Evolutionary conservation across 208 protist genomes (phyloP).

Genomic region (Trypanosoma cruzi): DNA sequence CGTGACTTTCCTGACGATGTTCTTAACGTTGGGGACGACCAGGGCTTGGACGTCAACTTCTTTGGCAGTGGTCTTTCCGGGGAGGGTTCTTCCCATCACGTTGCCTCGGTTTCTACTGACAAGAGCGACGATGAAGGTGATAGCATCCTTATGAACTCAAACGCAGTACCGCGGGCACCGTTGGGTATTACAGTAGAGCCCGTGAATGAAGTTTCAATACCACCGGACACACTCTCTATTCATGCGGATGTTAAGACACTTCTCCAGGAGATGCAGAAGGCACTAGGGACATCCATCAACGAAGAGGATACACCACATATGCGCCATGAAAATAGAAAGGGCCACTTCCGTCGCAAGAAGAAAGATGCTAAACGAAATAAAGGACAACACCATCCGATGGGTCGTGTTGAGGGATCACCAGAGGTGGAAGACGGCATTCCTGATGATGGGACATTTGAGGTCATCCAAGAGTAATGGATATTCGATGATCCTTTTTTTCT

Average conservation of each 20-base stretch:
- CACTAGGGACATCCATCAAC: not conserved
- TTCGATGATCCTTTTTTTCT: not conserved
- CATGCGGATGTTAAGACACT: slow-evolving; percentile 17
- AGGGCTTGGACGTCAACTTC: slow-evolving; percentile 13
- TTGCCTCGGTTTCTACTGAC: not conserved
- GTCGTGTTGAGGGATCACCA: not conserved
- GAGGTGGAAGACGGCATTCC: not conserved
- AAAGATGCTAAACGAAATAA: not conserved
- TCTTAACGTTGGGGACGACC: slow-evolving; percentile 6
- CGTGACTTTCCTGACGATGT: not conserved
- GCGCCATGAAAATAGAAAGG: not conserved
- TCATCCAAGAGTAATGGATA: slow-evolving; percentile 33
- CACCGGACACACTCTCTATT: not conserved
- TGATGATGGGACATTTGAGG: slow-evolving; percentile 44
- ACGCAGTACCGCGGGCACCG: not conserved
- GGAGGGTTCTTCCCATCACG: not conserved
- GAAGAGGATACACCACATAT: not conserved
- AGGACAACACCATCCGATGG: slow-evolving; percentile 2
- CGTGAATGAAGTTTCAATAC: not conserved
- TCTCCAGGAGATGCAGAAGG: slow-evolving; percentile 19
- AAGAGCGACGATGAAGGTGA: not conserved
- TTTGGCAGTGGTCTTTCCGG: slow-evolving; percentile 4
- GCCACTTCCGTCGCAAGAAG: slow-evolving; percentile 4
- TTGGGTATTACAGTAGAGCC: not conserved
- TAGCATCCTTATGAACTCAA: not conserved